Percentiles rank a stretch among this genome's conserved stretches.
Evolutionary conservation across 2,329 filamentous ascomycete genomes (phyloP).

Genomic region (Lachnellula arida): DNA sequence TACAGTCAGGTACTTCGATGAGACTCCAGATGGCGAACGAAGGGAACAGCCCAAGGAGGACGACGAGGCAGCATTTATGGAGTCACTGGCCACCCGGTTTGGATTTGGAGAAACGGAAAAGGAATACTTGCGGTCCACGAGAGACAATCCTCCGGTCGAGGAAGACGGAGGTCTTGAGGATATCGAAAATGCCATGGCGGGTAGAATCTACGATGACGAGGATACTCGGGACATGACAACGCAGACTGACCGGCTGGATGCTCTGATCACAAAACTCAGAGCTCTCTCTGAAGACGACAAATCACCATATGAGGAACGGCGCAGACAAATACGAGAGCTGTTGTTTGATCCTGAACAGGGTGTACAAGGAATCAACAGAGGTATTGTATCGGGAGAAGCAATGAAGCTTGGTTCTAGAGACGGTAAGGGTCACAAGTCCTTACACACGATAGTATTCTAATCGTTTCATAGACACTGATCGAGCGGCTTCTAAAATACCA

Average conservation of each 20-base stretch:
- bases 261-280: conserved; percentile 3
- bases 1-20: conserved; percentile 24
- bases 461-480: not conserved
- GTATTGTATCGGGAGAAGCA: not conserved
- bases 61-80: conserved; percentile 6
- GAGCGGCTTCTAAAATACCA: not conserved
- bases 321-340: conserved; percentile 2
- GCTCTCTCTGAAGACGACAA: not conserved
- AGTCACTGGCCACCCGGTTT: conserved; percentile 6
- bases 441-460: no score
- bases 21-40: conserved; percentile 26
- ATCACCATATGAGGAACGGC: conserved; percentile 10
- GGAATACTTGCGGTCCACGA: not conserved
- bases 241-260: conserved; percentile 4
- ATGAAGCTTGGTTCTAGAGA: not conserved
- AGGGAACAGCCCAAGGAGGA: conserved; percentile 23
- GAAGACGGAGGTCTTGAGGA: not conserved
- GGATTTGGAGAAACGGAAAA: conserved; percentile 4
- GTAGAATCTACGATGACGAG: not conserved
- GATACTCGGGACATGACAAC: not conserved
- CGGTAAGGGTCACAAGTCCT: conserved; percentile 14
- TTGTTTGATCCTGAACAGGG: conserved; percentile 1
- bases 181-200: not conserved
- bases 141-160: not conserved
- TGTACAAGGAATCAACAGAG: not conserved